Evolutionary conservation across 176 grass and related monocot species (phyloP).

Genomic region (Miscanthus lutarioriparius): DNA sequence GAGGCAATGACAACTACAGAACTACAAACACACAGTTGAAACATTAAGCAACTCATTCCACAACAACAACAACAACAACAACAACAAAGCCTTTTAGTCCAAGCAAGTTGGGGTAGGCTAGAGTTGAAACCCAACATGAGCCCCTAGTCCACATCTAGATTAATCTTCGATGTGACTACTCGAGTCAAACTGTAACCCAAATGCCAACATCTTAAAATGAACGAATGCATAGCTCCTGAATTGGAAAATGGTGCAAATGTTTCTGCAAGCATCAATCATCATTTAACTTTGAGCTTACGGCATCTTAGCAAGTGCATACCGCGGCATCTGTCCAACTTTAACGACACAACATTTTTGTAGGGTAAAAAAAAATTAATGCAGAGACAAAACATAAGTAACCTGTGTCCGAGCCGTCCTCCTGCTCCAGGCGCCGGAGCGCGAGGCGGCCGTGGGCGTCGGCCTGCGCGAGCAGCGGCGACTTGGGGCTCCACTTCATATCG

Average conservation of each 20-base stretch:
- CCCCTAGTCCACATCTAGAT: conserved; percentile 1
- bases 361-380: background rate
- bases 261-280: background rate
- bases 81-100: too few relatives aligned
- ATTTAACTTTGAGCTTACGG: background rate
- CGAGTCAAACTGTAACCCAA: background rate
- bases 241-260: background rate
- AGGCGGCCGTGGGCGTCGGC: conserved; percentile 80
- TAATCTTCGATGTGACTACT: background rate
- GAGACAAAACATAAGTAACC: conserved; percentile 16
- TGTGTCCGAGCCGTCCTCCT: conserved; percentile 32
- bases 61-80: too few relatives aligned
- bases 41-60: background rate
- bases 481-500: conserved; percentile 87
- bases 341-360: background rate
- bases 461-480: conserved; percentile 66
- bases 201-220: background rate
- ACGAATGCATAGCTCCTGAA: background rate
- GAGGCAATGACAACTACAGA: background rate
- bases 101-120: too few relatives aligned
- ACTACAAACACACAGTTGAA: background rate
- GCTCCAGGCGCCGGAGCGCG: conserved; percentile 50
- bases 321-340: background rate
- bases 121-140: too few relatives aligned
- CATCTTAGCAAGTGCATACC: background rate